Percentiles rank a stretch among this genome's conserved stretches.
phyloP scores from a whole-genome alignment of 2,329 filamentous ascomycete genomes.

The Epichloe hybrida region DNA sequence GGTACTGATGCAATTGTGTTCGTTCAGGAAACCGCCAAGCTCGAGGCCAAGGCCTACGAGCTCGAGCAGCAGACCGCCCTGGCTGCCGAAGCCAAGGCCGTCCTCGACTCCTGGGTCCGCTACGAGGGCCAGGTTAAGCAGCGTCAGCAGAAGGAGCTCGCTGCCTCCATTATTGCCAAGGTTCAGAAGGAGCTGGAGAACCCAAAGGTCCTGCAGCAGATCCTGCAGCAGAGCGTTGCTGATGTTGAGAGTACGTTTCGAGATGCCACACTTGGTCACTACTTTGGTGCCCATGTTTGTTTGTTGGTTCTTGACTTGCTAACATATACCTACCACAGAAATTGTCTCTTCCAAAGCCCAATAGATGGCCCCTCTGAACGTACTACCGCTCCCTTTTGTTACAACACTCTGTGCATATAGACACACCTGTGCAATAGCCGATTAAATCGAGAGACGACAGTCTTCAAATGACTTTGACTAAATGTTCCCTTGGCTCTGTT shows the following conservation, averaged over 20 bases:
- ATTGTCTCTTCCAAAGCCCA: conserved; percentile 50
- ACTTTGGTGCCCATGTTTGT: no score
- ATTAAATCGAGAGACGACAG: conserved; percentile 13
- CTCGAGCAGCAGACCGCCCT: conserved; percentile 92
- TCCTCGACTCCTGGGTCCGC: conserved; percentile 96
- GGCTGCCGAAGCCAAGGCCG: conserved; percentile 82
- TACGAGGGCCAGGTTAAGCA: conserved; percentile 99
- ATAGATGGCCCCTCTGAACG: conserved; percentile 35
- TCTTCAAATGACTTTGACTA: neutral
- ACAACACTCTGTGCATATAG: conserved; percentile 39
- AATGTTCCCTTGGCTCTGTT: neutral
- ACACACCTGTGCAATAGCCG: conserved; percentile 50
- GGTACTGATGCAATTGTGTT: conserved; percentile 1
- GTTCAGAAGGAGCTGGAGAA: conserved; percentile 98
- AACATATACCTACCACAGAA: conserved; percentile 28
- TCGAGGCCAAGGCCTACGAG: conserved; percentile 93
- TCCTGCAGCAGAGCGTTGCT: conserved; percentile 87
- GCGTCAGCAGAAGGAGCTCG: conserved; percentile 93
- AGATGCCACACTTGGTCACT: no score
- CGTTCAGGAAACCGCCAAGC: conserved; percentile 78
- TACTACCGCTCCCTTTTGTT: conserved; percentile 38
- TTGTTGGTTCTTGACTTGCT: conserved; percentile 13
- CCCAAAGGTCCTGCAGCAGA: conserved; percentile 94
- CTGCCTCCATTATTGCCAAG: conserved; percentile 87
- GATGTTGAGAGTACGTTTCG: conserved; percentile 79